Evolutionary conservation across 305 asterid species (phyloP).

Genomic region (Stenogyne calaminthoides): DNA sequence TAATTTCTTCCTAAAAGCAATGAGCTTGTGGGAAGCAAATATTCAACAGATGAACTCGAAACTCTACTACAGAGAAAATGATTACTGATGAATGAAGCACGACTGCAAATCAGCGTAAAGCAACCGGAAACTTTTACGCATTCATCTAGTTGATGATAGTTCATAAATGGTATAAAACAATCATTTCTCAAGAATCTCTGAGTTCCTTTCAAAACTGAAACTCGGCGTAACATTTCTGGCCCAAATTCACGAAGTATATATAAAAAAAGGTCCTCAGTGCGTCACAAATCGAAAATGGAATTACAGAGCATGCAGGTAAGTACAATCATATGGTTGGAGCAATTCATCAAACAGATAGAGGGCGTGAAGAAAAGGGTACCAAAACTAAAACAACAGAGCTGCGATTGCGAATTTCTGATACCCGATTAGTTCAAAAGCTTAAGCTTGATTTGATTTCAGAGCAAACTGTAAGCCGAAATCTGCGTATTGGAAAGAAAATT

Average conservation of each 20-base stretch:
- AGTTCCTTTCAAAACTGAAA: slow-evolving; percentile 28
- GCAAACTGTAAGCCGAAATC: neutral
- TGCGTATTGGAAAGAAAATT: neutral
- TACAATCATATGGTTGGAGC: slow-evolving; percentile 29
- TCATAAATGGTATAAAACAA: slow-evolving; percentile 3
- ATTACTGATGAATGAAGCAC: slow-evolving; percentile 11
- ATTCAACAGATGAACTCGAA: slow-evolving; percentile 15
- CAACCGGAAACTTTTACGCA: neutral
- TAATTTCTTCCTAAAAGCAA: slow-evolving; percentile 3
- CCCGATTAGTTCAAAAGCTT: neutral
- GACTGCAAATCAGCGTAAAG: no score
- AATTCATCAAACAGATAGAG: slow-evolving; percentile 46
- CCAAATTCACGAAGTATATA: neutral
- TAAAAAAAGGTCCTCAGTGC: neutral
- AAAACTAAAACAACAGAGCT: neutral
- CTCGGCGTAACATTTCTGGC: slow-evolving; percentile 31
- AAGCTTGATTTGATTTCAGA: neutral
- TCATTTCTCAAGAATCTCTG: slow-evolving; percentile 29
- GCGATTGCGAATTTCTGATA: neutral
- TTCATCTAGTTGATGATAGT: slow-evolving; percentile 1
- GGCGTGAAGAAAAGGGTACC: neutral
- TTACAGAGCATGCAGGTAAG: neutral
- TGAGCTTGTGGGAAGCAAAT: slow-evolving; percentile 7
- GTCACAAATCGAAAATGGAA: neutral
- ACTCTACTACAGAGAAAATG: slow-evolving; percentile 10